A percentile compares a stretch with the other conserved stretches of the same genome.
Conservation (phyloP, 2,329 filamentous ascomycete genomes). For the Pseudogymnoascus sp. region DNA sequence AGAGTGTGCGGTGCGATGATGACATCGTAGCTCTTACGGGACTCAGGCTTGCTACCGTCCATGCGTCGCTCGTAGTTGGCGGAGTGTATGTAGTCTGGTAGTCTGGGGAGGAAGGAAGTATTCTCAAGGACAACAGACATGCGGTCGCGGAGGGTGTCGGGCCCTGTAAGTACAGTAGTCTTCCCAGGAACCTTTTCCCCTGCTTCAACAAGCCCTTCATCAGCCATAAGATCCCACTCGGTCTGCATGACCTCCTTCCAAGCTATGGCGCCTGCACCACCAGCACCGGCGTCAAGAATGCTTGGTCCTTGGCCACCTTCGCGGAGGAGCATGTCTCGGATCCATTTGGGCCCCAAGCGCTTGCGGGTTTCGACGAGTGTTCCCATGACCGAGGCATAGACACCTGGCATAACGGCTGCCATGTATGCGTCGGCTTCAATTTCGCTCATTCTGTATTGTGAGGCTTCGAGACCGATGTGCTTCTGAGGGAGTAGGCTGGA, state of each 20-base stretch:
- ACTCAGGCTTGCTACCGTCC: slow-evolving; percentile 46
- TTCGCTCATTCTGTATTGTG: slow-evolving; percentile 58
- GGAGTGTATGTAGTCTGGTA: slow-evolving; percentile 77
- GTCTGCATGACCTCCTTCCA: slow-evolving; percentile 72
- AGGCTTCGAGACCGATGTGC: slow-evolving; percentile 54
- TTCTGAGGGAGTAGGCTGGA: slow-evolving; percentile 49
- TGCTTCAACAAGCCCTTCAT: slow-evolving; percentile 41
- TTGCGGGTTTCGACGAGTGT: slow-evolving; percentile 66
- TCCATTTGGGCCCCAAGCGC: slow-evolving; percentile 62
- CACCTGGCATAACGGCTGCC: slow-evolving; percentile 58
- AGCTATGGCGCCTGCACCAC: slow-evolving; percentile 63
- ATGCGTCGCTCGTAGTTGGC: slow-evolving; percentile 51
- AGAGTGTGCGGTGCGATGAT: slow-evolving; percentile 84
- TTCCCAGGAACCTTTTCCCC: slow-evolving; percentile 51
- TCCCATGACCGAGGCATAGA: slow-evolving; percentile 60
- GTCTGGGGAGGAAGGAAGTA: slow-evolving; percentile 81
- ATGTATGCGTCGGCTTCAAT: slow-evolving; percentile 70
- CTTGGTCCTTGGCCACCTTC: slow-evolving; percentile 47
- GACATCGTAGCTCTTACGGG: slow-evolving; percentile 75
- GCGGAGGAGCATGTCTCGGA: slow-evolving; percentile 53
- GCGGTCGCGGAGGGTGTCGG: slow-evolving; percentile 64
- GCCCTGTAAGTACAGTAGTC: slow-evolving; percentile 72
- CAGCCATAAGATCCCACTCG: slow-evolving; percentile 67
- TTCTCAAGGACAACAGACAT: slow-evolving; percentile 72
- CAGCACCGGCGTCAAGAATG: slow-evolving; percentile 66